Evolutionary conservation across 2,329 filamentous ascomycete genomes (phyloP).

Genomic region (Pseudocercospora fuligena): DNA sequence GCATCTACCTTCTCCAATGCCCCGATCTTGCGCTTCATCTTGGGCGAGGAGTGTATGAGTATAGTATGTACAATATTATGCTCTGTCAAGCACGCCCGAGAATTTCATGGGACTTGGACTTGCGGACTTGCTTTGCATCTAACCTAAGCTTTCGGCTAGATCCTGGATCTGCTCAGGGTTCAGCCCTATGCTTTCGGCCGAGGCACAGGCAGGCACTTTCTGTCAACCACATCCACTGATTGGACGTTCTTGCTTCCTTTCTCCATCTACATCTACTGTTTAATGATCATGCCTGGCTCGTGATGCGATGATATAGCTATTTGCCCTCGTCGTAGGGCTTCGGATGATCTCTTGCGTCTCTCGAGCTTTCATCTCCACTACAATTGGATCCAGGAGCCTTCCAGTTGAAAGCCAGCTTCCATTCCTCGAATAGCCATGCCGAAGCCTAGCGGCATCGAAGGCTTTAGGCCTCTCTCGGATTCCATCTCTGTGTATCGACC

Average conservation of each 20-base stretch:
- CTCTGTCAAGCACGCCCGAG: not conserved
- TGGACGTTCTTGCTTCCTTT: too few relatives aligned
- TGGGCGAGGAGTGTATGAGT: slow-evolving; percentile 42
- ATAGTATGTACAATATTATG: not conserved
- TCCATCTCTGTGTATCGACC: slow-evolving; percentile 17
- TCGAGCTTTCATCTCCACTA: too few relatives aligned
- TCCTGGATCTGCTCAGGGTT: not conserved
- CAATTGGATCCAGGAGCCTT: not conserved
- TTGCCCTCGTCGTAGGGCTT: not conserved
- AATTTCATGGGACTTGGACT: not conserved
- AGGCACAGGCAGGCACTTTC: too few relatives aligned
- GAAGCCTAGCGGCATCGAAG: slow-evolving; percentile 1
- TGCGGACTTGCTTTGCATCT: too few relatives aligned
- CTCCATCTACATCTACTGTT: not conserved
- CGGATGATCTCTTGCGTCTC: not conserved
- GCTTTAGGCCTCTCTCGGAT: slow-evolving; percentile 16
- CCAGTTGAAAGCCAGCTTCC: not conserved
- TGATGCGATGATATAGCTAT: not conserved
- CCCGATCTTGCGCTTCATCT: slow-evolving; percentile 87
- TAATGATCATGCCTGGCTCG: not conserved
- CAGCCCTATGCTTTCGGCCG: not conserved
- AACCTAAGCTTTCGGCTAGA: not conserved
- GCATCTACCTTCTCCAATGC: slow-evolving; percentile 95
- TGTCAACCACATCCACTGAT: too few relatives aligned
- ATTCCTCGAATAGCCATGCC: not conserved